Conservation (phyloP, 1,284 basidiomycete genomes). For the Neotropicomus parvogracilis region DNA sequence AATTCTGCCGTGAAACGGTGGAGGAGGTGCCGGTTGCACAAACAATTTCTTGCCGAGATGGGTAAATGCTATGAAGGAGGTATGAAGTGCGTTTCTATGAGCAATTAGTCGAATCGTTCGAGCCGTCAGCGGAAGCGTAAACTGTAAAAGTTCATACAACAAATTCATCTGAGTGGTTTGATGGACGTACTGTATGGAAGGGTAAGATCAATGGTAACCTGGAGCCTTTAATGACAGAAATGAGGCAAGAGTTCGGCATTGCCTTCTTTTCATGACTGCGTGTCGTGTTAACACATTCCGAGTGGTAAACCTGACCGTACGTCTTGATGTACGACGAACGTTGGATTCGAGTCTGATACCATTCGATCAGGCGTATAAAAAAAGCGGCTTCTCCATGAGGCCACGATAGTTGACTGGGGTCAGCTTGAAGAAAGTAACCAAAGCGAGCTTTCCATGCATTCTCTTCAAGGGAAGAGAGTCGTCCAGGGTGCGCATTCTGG, state of each 20-base stretch:
- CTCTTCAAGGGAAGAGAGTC: constrained; percentile 30
- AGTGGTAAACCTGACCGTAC: constrained; percentile 34
- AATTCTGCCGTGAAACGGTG: constrained; percentile 42
- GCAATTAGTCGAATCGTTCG: constrained; percentile 54
- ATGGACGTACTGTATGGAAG: constrained; percentile 48
- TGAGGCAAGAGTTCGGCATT: constrained; percentile 32
- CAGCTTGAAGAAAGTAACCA: constrained; percentile 34
- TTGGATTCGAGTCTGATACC: constrained; percentile 48
- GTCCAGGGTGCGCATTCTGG: constrained; percentile 29
- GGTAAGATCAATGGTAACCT: constrained; percentile 53
- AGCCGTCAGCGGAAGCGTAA: constrained; percentile 52
- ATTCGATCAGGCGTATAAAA: constrained; percentile 52
- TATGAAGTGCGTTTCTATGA: constrained; percentile 55
- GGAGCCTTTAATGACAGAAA: constrained; percentile 36
- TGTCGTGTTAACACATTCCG: constrained; percentile 15
- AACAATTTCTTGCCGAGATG: constrained; percentile 31
- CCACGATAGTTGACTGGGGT: constrained; percentile 26
- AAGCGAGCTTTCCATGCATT: constrained; percentile 41
- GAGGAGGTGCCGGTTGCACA: constrained; percentile 42
- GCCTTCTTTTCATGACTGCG: constrained; percentile 16
- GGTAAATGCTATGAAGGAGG: constrained; percentile 47
- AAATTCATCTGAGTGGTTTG: not conserved
- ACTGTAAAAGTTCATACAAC: constrained; percentile 31
- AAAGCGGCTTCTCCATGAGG: constrained; percentile 49
- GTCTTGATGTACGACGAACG: constrained; percentile 48